These are phyloP conservation scores for Talaromyces liani DNA, from an alignment of 495 filamentous ascomycete species.

Conservation along the genomic window DNA sequence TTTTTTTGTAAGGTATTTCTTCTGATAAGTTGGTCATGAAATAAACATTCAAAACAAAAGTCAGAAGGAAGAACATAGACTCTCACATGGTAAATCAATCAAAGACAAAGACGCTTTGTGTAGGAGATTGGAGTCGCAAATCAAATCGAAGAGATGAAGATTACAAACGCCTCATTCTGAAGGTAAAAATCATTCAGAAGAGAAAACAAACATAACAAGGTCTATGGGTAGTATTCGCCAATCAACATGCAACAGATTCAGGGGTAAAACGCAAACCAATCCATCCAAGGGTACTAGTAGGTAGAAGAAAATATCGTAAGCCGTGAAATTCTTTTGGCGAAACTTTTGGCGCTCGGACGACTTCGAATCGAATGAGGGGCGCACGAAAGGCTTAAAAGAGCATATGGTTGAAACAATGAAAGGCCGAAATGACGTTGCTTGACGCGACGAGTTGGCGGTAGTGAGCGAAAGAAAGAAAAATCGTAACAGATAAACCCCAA, in stretches of 20 bases:
- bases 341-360: conserved; percentile 10
- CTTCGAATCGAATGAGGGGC: conserved; percentile 16
- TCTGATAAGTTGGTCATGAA: conserved; percentile 15
- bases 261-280: conserved; percentile 8
- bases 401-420: conserved; percentile 18
- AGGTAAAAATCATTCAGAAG: conserved; percentile 11
- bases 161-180: conserved; percentile 23
- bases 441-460: conserved; percentile 2
- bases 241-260: conserved; percentile 19
- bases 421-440: conserved; percentile 24
- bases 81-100: conserved; percentile 14
- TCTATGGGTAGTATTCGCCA: conserved; percentile 28
- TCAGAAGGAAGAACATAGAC: conserved; percentile 16
- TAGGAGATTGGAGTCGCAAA: background rate
- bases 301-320: conserved; percentile 12
- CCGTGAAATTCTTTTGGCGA: conserved; percentile 7
- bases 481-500: conserved; percentile 10
- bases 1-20: conserved; percentile 2
- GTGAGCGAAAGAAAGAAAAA: conserved; percentile 15
- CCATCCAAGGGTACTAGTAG: conserved; percentile 15
- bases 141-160: conserved; percentile 13
- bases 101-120: background rate
- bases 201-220: conserved; percentile 16
- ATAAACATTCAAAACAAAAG: conserved; percentile 17
- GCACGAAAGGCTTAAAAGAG: conserved; percentile 15